A percentile compares a stretch with the other conserved stretches of the same genome.
phyloP scores from a whole-genome alignment of 441 rosid species.

The Rhodomyrtus psidioides region DNA sequence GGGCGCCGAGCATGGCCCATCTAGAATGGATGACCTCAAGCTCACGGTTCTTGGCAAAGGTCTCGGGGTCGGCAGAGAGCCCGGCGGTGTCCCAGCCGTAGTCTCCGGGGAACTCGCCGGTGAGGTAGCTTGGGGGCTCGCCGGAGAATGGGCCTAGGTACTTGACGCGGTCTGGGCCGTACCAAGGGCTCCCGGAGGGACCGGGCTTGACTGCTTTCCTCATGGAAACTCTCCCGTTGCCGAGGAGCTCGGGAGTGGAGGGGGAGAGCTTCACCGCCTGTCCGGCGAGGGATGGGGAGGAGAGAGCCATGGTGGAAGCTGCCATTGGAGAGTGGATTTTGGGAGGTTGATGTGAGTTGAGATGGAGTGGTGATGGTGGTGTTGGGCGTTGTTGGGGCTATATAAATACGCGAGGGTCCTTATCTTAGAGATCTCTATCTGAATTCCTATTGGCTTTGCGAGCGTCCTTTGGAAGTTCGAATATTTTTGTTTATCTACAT shows the following conservation, averaged over 20 bases:
- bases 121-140: background rate
- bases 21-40: background rate
- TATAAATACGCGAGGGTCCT: background rate
- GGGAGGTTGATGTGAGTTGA: background rate
- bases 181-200: background rate
- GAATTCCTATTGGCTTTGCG: background rate
- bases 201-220: background rate
- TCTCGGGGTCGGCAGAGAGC: background rate
- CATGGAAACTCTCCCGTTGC: background rate
- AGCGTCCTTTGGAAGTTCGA: background rate
- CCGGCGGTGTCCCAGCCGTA: background rate
- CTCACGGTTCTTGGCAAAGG: background rate
- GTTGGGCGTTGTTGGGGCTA: background rate
- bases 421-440: background rate
- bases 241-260: background rate
- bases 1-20: background rate
- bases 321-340: background rate
- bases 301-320: slow-evolving; percentile 4
- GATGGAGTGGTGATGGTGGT: background rate
- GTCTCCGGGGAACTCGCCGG: background rate
- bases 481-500: background rate
- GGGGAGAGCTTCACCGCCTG: slow-evolving; percentile 2
- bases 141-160: background rate
- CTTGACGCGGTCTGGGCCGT: background rate
- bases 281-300: background rate